These are phyloP conservation scores for Populus hybrid DNA, from an alignment of 441 rosid species.

Conservation along the genomic window DNA sequence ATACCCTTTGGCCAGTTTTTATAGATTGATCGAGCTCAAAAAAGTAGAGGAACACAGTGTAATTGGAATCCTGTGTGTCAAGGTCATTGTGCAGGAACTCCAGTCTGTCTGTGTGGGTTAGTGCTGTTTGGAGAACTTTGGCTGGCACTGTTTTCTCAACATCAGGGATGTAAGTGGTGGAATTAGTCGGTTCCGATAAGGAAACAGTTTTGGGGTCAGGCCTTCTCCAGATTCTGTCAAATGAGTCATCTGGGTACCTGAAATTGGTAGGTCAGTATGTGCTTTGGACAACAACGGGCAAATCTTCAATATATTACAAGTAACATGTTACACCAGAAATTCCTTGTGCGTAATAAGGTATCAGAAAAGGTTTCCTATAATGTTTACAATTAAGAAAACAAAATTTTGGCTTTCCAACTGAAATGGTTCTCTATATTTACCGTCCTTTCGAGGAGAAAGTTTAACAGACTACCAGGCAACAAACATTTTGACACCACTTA, in stretches of 20 bases:
- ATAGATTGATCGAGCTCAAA: constrained; percentile 41
- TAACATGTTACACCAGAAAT: background rate
- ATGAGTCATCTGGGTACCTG: constrained; percentile 55
- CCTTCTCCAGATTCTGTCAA: constrained; percentile 59
- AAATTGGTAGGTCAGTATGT: constrained; percentile 14
- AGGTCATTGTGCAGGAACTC: constrained; percentile 38
- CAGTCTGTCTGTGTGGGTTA: constrained; percentile 30
- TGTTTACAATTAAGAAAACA: background rate
- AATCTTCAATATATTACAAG: background rate
- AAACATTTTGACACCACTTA: no score
- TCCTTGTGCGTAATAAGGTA: background rate
- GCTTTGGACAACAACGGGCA: background rate
- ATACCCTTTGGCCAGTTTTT: constrained; percentile 43
- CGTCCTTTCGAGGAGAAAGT: no score
- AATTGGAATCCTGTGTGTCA: constrained; percentile 31
- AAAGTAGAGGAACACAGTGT: constrained; percentile 59
- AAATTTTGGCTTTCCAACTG: background rate
- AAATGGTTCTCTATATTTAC: no score
- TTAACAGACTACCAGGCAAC: no score
- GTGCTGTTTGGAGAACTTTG: constrained; percentile 49
- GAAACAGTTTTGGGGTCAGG: constrained; percentile 10
- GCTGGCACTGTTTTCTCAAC: constrained; percentile 36
- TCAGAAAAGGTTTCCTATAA: background rate
- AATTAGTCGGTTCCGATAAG: background rate
- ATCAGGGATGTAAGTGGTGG: constrained; percentile 6